Base-by-base conservation (phyloP, 1,284 basidiomycete species). In the Malassezia obtusa region DNA sequence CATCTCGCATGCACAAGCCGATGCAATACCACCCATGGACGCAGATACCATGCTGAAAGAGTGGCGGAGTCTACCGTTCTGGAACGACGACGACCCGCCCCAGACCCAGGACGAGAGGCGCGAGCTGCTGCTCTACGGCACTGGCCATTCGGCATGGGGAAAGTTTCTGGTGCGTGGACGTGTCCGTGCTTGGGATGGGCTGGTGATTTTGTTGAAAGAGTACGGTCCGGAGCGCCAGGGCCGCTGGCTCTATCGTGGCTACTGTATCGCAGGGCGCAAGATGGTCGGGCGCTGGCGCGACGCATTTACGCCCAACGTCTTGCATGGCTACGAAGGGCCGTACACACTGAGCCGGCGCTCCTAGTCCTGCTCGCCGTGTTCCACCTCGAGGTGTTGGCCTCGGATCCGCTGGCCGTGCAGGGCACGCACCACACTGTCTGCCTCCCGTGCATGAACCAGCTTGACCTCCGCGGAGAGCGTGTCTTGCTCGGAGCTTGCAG, bases 271-370 rank as follows among this genome's bases (percentile, higher is more conserved):
- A 9, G 35, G 46, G 8, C 11, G 30, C 21, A 22, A 19, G 10
- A 22, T 48, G 24, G 46, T 48, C 22, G 46, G 46, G 19, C 33
- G 46, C 21, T 48, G 46, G 46, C 46, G 46, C 37, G 46, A 48
- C 36, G 46, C 36, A 12, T 46, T 35, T 21, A 38, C 46, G 11
- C 46, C 46, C 9, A 9, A 21, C 5, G 26, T 35, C 11, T 22
- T 37, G 26, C 33, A 30, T 14, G 46, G 46, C 21, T 48, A 48
- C 28, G 46, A 48, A 22, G 46, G 46, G 11, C 46, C 46, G 5
- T 48, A 38, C 28, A 7, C 38, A 11, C 21, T 48, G n/a, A 38
- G n/a, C 5, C 46, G 36, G 22, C 33, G 46, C 15, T 37, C 33
- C n/a, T 43, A 43, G 40, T 28, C 9, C 7, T 14, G 3, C 2